Base-by-base conservation (phyloP, 495 filamentous ascomycete species). In the Cairneyella variabilis region DNA sequence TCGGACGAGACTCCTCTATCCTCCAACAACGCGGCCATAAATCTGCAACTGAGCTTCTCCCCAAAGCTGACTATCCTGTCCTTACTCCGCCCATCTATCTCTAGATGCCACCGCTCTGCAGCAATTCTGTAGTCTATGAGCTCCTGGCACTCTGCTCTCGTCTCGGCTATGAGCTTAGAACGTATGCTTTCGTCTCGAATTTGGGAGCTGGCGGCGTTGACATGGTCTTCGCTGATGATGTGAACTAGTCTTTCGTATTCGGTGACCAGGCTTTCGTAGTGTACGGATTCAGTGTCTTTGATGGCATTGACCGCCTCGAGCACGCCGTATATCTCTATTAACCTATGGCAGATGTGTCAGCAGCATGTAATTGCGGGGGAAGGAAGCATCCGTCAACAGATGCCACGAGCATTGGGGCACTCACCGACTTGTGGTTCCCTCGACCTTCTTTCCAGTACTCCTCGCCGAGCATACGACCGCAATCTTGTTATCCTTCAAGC, bases 391-490 rank as follows among this genome's bases (percentile, higher is more conserved):
- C 20, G 8, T 8, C 3, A 45, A 2, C 11, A 18, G 27, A 54
- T 21, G n/a, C 32, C 42, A 22, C 14, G 22, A 28, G 34, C 21
- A 49, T 18, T 22, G 11, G 27, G 30, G 26, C 70, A 76, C 86
- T 82, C 74, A 95, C 89, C 90, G 82, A 73, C 93, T 97, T 38
- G 93, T 97, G 40, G 93, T 97, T 46, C 91, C 91, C 52, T 92
- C 89, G 25, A 79, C 80, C 68, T 97, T 97, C 60, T 89, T 92
- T 52, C 85, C 86, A 49, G 86, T 91, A 66, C 90, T 96, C 65
- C 91, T 72, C 18, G 93, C 93, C 37, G 93, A 98, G 64, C 93
- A 97, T 22, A 97, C 90, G 36, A 97, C 84, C 30, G 86, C 91
- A 52, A 96, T 82, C 64, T 79, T 83, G 54, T 88, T 78, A 28